A percentile compares a stretch with the other conserved stretches of the same genome.
These are phyloP conservation scores for Pseudocercospora fijiensis DNA, from an alignment of 2,329 filamentous ascomycete species.

Conservation along the genomic window DNA sequence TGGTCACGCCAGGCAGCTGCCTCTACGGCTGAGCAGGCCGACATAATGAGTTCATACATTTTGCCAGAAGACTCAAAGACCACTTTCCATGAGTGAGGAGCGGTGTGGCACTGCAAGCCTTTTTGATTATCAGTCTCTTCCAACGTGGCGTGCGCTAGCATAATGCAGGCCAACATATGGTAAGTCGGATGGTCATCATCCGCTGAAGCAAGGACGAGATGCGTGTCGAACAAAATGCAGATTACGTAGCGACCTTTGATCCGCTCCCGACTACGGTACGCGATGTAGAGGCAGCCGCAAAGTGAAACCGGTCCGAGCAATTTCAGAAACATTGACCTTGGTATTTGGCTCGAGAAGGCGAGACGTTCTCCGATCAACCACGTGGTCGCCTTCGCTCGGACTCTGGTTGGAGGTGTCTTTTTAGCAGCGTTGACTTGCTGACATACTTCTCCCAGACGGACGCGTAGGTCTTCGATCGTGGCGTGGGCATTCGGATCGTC, in stretches of 20 bases:
- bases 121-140: conserved; percentile 73
- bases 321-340: conserved; percentile 58
- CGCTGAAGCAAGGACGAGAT: conserved; percentile 71
- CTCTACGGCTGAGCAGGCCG: conserved; percentile 78
- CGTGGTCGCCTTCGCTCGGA: conserved; percentile 72
- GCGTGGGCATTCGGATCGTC: conserved; percentile 83
- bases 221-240: conserved; percentile 77
- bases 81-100: conserved; percentile 87
- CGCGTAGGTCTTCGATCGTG: conserved; percentile 71
- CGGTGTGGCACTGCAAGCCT: conserved; percentile 82
- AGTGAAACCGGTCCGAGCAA: conserved; percentile 76
- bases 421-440: conserved; percentile 81
- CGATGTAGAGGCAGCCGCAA: conserved; percentile 79
- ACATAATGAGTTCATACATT: conserved; percentile 81
- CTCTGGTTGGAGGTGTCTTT: conserved; percentile 65
- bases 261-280: conserved; percentile 70
- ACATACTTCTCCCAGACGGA: conserved; percentile 70
- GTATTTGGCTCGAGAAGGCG: conserved; percentile 69
- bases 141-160: conserved; percentile 63
- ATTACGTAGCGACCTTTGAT: conserved; percentile 80
- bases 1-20: conserved; percentile 75
- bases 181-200: conserved; percentile 67
- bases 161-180: conserved; percentile 71
- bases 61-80: conserved; percentile 75
- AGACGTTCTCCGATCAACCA: conserved; percentile 83